Conservation (phyloP, 2,329 filamentous ascomycete genomes). For the Sporothrix luriei region DNA sequence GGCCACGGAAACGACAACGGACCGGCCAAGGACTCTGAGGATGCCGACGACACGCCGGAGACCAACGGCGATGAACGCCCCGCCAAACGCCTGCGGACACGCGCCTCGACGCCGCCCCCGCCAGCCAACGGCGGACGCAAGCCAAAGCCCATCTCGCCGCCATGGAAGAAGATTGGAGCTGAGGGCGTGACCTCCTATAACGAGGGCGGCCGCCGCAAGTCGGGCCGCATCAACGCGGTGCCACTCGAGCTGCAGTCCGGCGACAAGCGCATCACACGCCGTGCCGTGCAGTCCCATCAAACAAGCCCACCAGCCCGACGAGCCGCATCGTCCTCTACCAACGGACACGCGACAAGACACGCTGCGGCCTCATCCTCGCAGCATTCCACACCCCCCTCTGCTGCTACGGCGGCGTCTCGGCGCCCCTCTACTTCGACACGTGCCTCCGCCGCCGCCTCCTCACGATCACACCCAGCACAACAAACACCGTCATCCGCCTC, state of each 20-base stretch:
- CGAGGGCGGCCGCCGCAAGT: conserved; percentile 70
- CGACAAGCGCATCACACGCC: conserved; percentile 57
- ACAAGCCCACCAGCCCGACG: conserved; percentile 41
- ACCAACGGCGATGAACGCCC: conserved; percentile 49
- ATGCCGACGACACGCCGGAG: neutral
- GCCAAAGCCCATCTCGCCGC: conserved; percentile 70
- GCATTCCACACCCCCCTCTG: neutral
- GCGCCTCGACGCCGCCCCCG: conserved; percentile 47
- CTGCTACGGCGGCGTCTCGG: neutral
- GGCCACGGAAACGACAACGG: conserved; percentile 36
- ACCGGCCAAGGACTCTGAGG: conserved; percentile 36
- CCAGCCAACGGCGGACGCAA: conserved; percentile 42
- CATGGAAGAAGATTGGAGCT: conserved; percentile 85
- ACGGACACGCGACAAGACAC: conserved; percentile 36
- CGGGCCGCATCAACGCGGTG: conserved; percentile 63
- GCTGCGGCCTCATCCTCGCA: conserved; percentile 3
- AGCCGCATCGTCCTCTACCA: conserved; percentile 30
- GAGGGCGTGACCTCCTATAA: conserved; percentile 87
- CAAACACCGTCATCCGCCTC: conserved; percentile 24
- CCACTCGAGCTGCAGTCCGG: conserved; percentile 57
- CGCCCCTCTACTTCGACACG: conserved; percentile 38
- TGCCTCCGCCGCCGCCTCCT: conserved; percentile 37
- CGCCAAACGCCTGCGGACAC: conserved; percentile 66
- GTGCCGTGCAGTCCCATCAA: conserved; percentile 46
- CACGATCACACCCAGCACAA: neutral